Conservation (phyloP, 2,329 filamentous ascomycete species). For the Colletotrichum cordylinicola region DNA sequence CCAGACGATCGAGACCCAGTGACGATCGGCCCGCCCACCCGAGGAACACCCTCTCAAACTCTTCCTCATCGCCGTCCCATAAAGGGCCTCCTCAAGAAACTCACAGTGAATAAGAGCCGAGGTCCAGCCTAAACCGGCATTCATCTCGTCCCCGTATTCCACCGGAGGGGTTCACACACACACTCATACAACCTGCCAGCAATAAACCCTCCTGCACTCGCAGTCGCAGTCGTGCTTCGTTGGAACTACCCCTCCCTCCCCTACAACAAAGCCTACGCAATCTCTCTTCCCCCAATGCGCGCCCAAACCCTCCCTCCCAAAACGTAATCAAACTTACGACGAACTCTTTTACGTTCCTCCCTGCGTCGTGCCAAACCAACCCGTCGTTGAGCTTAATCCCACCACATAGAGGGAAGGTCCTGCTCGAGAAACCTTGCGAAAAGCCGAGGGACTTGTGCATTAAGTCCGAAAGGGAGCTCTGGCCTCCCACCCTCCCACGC, state of each 20-base stretch:
- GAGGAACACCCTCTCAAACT: background rate
- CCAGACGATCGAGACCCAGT: background rate
- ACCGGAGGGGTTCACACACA: background rate
- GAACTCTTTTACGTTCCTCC: background rate
- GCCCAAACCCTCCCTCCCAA: background rate
- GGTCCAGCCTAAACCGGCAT: background rate
- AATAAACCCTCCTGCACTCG: background rate
- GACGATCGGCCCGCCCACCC: background rate
- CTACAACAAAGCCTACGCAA: background rate
- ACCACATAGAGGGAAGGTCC: background rate
- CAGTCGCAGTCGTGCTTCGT: background rate
- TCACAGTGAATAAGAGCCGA: fast-evolving
- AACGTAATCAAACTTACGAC: background rate
- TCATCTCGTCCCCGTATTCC: background rate
- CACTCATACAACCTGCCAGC: background rate
- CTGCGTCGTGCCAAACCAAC: background rate
- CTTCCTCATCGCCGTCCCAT: background rate
- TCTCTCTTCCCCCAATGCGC: background rate
- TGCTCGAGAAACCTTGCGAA: background rate
- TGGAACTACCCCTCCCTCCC: background rate
- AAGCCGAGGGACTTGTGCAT: background rate
- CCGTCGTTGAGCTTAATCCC: background rate
- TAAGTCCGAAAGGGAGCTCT: background rate
- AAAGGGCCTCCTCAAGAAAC: background rate
- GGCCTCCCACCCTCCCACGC: background rate